Evolutionary conservation across 1,284 basidiomycete species (phyloP).

Genomic region (Neolentinus lepideus): DNA sequence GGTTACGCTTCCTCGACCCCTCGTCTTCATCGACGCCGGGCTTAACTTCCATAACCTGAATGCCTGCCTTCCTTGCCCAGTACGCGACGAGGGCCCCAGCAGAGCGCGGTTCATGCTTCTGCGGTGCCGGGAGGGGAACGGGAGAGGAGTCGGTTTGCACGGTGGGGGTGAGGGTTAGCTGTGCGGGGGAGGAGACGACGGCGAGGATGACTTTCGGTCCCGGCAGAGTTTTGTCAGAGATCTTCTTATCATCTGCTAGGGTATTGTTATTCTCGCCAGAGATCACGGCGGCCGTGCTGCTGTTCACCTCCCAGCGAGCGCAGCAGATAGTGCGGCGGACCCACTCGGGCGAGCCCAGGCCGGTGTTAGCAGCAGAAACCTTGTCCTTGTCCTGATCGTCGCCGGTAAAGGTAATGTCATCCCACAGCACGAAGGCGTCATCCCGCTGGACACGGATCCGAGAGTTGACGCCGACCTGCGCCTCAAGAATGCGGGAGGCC

Average conservation of each 20-base stretch:
- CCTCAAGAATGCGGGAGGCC: constrained; percentile 76
- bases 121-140: constrained; percentile 58
- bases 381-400: neutral
- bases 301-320: constrained; percentile 62
- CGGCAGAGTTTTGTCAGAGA: constrained; percentile 9
- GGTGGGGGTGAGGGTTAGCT: constrained; percentile 25
- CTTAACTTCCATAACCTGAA: constrained; percentile 49
- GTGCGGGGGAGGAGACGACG: constrained; percentile 32
- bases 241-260: no score
- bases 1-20: neutral
- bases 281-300: constrained; percentile 15
- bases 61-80: constrained; percentile 60
- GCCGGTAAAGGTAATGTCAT: constrained; percentile 44
- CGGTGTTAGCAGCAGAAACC: constrained; percentile 17
- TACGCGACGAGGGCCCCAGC: constrained; percentile 51
- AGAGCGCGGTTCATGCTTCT: constrained; percentile 57
- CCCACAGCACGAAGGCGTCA: constrained; percentile 75
- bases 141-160: constrained; percentile 35
- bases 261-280: no score
- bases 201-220: constrained; percentile 52
- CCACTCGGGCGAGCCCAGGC: constrained; percentile 69
- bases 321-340: constrained; percentile 75
- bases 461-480: constrained; percentile 71
- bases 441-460: constrained; percentile 74
- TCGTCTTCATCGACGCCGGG: constrained; percentile 17